Base-by-base conservation (phyloP, 768 basidiomycete genomes). In the Glaciozyma martinii region DNA sequence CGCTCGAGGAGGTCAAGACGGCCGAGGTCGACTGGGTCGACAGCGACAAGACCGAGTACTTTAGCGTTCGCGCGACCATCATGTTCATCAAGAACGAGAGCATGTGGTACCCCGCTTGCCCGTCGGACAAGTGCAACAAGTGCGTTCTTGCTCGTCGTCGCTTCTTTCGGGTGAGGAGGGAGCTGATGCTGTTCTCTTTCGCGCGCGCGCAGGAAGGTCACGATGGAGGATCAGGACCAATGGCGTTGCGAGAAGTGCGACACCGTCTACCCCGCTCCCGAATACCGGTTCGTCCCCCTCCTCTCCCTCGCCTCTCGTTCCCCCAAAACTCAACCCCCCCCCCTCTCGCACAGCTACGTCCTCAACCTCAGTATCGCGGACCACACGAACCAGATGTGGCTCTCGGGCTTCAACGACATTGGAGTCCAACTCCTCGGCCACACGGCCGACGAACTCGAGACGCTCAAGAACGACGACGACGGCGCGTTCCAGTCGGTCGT, bases 171-270 rank as follows among this genome's bases (percentile, higher is more conserved):
- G 37, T 8, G 5, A 10, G 10, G 10, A 40, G 5, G 37, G 12
- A 40, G 37, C 37, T 40, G 37, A 40, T 13, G 37, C 10, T 13
- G 10, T 13, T 40, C 7, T n/a, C n/a, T n/a, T 40, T 40, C 37
- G 3, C 37, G 37, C 37, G 37, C 37, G 37, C 37, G 37, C 37
- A 40, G 37, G 80, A 99, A 98, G 77, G 88, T 97, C 8, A 76
- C 82, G 1, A 82, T 88, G 61, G 76, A 80, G 25, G 81, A 80
- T n/a, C 81, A 79, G 50, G 81, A 79, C 8, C 21, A 30, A n/a
- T 98, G 90, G 90, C 79, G 83, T 53, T 98, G 95, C 76, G 95
- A 98, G 75, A 97, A 92, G 77, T 98, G 94, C 75, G 83, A 88
- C 59, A 83, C 81, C 75, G 82, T 76, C 30, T 87, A 82, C 72